Evolutionary conservation across 2,329 filamentous ascomycete species (phyloP), one percentile per base, ranked within the genome.

Genomic region (Drechslerella stenobrocha): DNA sequence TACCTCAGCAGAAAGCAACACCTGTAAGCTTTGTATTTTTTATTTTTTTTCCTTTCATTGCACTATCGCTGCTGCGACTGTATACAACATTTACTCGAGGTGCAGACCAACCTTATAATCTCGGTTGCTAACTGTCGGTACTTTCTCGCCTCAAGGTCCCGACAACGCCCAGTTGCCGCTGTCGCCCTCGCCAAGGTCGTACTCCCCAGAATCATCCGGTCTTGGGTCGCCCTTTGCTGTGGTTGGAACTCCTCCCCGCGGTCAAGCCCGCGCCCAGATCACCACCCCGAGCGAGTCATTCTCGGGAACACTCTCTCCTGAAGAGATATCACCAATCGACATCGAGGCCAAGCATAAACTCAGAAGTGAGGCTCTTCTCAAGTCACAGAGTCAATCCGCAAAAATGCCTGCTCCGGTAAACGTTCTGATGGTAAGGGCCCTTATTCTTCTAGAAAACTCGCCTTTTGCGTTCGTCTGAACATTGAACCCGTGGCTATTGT

Each of bases 391-490:
- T 23, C 70, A 73, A 61, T 50, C 84, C 83, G 81, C 20, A 34
- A 67, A 67, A 51, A 67, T 67, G 63, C 55, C 63, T 26, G 80
- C 82, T 72, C 82, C 83, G 71, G 80, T 87, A 69, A 86, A 83
- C 72, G 84, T 88, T 72, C 79, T 88, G 75, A 88, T 88, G 85
- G 85, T 85, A 73, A 75, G 79, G 74, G 34, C 30, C n/a, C 9
- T 47, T 4, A 3, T 34, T n/a, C 8, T 56, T n/a, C 18, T 42
- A n/a, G n/a, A n/a, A n/a, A n/a, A n/a, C n/a, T n/a, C n/a, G n/a
- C n/a, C n/a, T n/a, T n/a, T n/a, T n/a, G n/a, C n/a, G n/a, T 20
- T 20, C 28, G 28, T 30, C 18, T 20, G 37, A 5, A 20, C 4
- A 42, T 7, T 3, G 52, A n/a, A n/a, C n/a, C 1, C n/a, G 7